phyloP scores from a whole-genome alignment of 2,329 filamentous ascomycete genomes.

The Colletotrichum liriopes region DNA sequence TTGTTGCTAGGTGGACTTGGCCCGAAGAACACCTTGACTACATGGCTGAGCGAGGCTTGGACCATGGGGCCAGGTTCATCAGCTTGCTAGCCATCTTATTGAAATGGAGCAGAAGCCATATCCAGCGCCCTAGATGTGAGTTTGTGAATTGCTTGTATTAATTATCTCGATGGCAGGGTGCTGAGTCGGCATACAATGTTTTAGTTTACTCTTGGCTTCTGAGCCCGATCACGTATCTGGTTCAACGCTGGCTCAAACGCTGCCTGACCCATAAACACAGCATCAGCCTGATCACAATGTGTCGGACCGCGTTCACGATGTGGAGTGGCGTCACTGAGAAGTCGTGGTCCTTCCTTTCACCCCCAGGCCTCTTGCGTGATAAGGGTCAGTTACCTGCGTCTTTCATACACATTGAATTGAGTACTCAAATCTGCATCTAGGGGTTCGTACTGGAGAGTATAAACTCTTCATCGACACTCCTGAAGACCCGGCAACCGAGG shows the following conservation, averaged over 20 bases:
- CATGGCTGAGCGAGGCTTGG: background rate
- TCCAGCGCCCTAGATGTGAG: conserved; percentile 4
- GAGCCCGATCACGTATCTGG: background rate
- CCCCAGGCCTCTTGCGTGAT: conserved; percentile 8
- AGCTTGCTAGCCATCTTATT: background rate
- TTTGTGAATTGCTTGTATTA: background rate
- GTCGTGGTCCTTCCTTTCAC: conserved; percentile 13
- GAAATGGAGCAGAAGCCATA: conserved; percentile 9
- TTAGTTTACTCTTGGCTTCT: conserved; percentile 9
- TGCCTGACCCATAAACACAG: background rate
- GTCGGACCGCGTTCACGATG: conserved; percentile 1
- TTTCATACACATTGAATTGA: background rate
- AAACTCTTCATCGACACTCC: conserved; percentile 10
- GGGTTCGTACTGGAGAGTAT: conserved; percentile 13
- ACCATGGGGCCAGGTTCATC: conserved; percentile 8
- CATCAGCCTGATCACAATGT: background rate
- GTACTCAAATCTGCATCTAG: background rate
- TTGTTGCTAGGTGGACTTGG: background rate
- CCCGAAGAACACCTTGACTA: conserved; percentile 7
- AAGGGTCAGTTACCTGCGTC: conserved; percentile 5
- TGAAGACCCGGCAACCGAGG: conserved; percentile 6
- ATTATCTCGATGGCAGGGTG: background rate
- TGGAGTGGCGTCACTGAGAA: conserved; percentile 26
- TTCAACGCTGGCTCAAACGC: background rate
- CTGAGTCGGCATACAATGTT: background rate